Evolutionary conservation across 768 basidiomycete genomes (phyloP), one percentile per base, ranked within the genome.

Genomic region (Boletus insuetus): DNA sequence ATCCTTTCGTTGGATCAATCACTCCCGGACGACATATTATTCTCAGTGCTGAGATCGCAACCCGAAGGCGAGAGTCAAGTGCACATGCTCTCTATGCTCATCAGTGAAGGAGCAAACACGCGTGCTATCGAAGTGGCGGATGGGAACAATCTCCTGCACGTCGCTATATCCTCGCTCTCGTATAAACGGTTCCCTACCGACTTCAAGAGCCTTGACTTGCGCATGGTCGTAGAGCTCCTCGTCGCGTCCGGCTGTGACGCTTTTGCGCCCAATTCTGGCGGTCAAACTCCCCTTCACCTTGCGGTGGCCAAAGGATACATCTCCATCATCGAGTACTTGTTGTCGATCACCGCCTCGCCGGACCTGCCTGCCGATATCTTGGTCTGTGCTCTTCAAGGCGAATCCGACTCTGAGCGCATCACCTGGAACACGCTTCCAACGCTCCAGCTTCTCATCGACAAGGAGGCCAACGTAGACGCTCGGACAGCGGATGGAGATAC

Each of bases 21-120:
- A 19, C 29, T 47, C 19, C 57, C 26, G 9, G 34, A 59, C 11
- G 45, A 53, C n/a, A 58, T 59, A 13, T 22, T 51, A 24, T 38
- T 47, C 14, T 58, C 14, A 3, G 40, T 32, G 16, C 5, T 58
- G 45, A 31, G 17, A 4, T 26, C 9, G 13, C 39, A 29, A 29
- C 6, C 29, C 29, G 29, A 29, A 29, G 29, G 29, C 29, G 29
- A 29, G 29, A 8, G 9, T 1, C 3, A n/a, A 40, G n/a, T 2
- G 6, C 0, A 16, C 8, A 24, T 58, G 17, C 19, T 58, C 26
- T 10, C 10, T 13, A 31, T 38, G 1, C 34, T 58, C 38, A 31
- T 58, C 19, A 4, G 3, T 7, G 19, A 31, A 7, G 48, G 49
- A 22, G 49, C 56, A 24, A 34, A 58, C 20, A 16, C 19, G 3